Evolutionary conservation across 176 grass and related monocot species (phyloP), one percentile per base, ranked within the genome.

Genomic region (Carex kokanica): DNA sequence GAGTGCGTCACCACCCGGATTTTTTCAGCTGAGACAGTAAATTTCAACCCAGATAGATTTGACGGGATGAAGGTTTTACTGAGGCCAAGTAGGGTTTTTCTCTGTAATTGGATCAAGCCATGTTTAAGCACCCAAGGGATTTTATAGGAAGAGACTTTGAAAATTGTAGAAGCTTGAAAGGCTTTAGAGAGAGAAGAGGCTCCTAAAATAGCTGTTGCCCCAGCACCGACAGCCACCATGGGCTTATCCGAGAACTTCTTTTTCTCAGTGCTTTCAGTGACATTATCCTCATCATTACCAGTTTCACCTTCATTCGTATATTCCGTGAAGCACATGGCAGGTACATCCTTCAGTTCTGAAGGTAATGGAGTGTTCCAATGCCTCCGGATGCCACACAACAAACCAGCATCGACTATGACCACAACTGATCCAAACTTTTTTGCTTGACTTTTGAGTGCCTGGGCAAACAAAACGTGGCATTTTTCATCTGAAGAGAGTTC

Each of bases 171-270:
- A 71, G 89, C 92, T 74, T 92, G 90, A 68, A 93, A 2, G 18
- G 85, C 86, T 88, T 95, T 95, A 61, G 95, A 93, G 47, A 95
- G 74, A 68, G 95, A 98, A 68, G 95, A 93, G 41, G 87, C 88
- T 0, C 92, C 90, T 41, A 90, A 70, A 87, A 98, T 78, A 60
- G 89, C 89, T 83, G 95, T 95, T 83, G 91, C 91, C 84, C 95
- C 95, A 81, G 92, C 92, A 90, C 95, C 89, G 84, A 95, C 91
- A 78, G 89, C 92, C 5, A 93, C 79, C 58, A 93, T 78, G 81
- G 92, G 92, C 58, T 93, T 98, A 55, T 91, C 95, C 45, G 91
- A 78, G 66, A 90, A 89, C 23, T 58, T 70, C 72, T 80, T 94
- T 80, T 87, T 90, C 64, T 87, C 88, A 32, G 55, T 87, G 64